Evolutionary conservation across 305 asterid genomes (phyloP).

Genomic region (Fraxinus ornus): DNA sequence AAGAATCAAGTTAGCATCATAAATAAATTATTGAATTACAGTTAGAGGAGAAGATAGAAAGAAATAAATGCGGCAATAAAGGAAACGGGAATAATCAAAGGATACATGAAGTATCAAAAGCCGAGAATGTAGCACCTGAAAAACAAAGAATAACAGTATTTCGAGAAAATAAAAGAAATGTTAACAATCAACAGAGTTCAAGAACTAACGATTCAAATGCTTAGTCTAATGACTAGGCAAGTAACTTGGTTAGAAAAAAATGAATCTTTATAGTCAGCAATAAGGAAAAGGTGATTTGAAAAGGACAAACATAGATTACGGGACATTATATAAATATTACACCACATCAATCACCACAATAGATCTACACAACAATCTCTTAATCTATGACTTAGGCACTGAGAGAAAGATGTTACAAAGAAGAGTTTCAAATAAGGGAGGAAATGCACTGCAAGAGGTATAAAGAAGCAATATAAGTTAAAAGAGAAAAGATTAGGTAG

Average conservation of each 20-base stretch:
- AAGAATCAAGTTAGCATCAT: neutral
- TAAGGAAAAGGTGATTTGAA: neutral
- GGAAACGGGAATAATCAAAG: neutral
- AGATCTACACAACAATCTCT: neutral
- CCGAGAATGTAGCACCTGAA: neutral
- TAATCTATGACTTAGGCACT: neutral
- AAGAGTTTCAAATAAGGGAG: neutral
- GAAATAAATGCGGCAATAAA: neutral
- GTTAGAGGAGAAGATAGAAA: neutral
- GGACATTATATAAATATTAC: neutral
- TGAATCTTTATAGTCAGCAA: neutral
- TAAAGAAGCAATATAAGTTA: neutral
- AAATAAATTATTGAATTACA: neutral
- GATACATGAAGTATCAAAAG: neutral
- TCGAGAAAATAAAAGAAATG: neutral
- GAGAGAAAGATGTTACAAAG: neutral
- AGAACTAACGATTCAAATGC: neutral
- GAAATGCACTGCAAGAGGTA: neutral
- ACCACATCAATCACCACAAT: neutral
- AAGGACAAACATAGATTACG: neutral
- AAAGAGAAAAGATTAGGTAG: neutral
- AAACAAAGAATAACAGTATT: neutral
- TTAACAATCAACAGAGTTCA: neutral
- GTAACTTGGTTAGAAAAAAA: neutral
- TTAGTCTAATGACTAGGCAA: neutral